Conservation (phyloP, 305 asterid species). For the Fraxinus sp. region DNA sequence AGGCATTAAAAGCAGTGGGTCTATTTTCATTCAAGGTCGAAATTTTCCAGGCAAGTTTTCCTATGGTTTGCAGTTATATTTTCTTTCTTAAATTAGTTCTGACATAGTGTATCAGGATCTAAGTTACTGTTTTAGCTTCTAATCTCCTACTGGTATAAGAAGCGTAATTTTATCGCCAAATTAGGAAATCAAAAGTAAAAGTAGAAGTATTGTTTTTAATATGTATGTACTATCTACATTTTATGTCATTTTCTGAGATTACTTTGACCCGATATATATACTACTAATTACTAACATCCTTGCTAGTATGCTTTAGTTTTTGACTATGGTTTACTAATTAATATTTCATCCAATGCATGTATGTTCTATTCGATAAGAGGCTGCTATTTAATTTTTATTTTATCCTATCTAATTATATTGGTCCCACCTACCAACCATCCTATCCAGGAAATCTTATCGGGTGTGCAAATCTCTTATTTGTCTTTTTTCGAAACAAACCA, state of each 20-base stretch:
- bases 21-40: slow-evolving; percentile 65
- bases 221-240: neutral
- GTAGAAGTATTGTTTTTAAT: neutral
- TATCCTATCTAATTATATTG: neutral
- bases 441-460: neutral
- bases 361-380: neutral
- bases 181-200: neutral
- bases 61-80: slow-evolving; percentile 11
- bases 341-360: neutral
- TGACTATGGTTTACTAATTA: neutral
- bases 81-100: neutral
- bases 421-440: neutral
- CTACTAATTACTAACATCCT: neutral
- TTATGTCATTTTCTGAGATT: neutral
- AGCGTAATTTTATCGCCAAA: neutral
- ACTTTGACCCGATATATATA: neutral
- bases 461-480: neutral
- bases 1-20: slow-evolving; percentile 66
- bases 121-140: neutral
- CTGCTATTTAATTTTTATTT: neutral
- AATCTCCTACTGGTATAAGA: neutral
- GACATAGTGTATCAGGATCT: slow-evolving; percentile 4
- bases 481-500: neutral
- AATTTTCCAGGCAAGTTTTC: slow-evolving; percentile 61
- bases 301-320: neutral